Base-by-base conservation (phyloP, 1,284 basidiomycete genomes). In the Schizophyllum commune region DNA sequence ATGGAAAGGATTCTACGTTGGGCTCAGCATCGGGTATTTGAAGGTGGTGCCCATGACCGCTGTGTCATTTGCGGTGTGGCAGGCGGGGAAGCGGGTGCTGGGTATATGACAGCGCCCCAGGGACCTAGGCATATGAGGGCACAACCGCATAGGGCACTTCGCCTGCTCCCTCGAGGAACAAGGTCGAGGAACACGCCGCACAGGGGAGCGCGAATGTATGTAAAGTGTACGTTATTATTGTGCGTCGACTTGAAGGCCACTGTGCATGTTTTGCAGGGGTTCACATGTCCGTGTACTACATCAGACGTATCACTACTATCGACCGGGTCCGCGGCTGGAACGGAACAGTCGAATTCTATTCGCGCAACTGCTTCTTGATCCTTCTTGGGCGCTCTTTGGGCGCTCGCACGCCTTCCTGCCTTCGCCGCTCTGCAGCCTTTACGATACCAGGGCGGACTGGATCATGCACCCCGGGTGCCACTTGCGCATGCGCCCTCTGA, bases 11-110 rank as follows among this genome's bases (percentile, higher is more conserved):
- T 99, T 98, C 73, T 99, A 92, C 70, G 88, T 98, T 17, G 97
- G 97, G 0, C 75, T 99, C 65, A 87, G 87, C 62, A 94, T 99
- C 66, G 97, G 97, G 0, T 97, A 94, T 74, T 70, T 98, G 62
- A 98, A 99, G 79, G 89, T 98, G n/a, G 83, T 98, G 59, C 96
- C 96, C 13, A 98, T 98, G 95, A 97, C 92, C 13, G 89, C 90
- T 60, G 85, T 92, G 60, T 89, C 86, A 71, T 93, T 84, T 68
- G 78, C 86, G 33, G 85, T 85, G 27, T 92, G 91, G 91, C 87
- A 91, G 72, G 79, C 82, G 63, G 81, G 83, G 68, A 91, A 90
- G 74, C 74, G 82, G 57, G 58, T 85, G 51, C 72, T 92, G 58
- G 80, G 78, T 62, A 76, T 86, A 67, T 75, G 70, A 70, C 57